Evolutionary conservation across 2,329 filamentous ascomycete species (phyloP), one percentile per base, ranked within the genome.

Genomic region (Blastomyces percursus): DNA sequence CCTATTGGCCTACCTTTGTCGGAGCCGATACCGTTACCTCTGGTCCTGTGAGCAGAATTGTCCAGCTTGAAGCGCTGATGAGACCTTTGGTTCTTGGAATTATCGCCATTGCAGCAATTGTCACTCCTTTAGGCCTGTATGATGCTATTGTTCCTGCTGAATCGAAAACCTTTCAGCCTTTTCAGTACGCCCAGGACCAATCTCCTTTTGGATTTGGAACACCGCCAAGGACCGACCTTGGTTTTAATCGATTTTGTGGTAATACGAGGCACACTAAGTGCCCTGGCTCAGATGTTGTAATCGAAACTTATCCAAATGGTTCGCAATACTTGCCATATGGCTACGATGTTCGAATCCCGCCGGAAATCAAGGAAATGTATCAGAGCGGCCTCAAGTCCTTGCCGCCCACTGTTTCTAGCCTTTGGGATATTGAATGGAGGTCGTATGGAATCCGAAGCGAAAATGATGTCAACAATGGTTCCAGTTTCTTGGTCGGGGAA

Each of bases 51-150:
- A 71, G 71, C 32, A 68, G 62, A 27, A 59, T 65, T 27, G 66
- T 74, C 44, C 60, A 63, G 12, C 21, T 74, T 30, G 60, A 71
- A 19, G 69, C 66, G 5, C 70, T 66, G 63, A 44, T 72, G 52
- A 67, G 65, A 19, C 64, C 74, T 0, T 59, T 75, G 9, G 60
- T 73, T 1, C 61, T 73, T 3, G 35, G 73, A 21, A 60, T 79
- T 11, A 72, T 79, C 1, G 74, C 77, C 19, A 71, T 81, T 4
- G 73, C 79, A 1, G 74, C 77, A n/a, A 71, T 81, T 5, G 69
- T 80, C 2, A 80, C 79, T 0, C 79, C 79, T 0, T 68, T 81
- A 4, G 79, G 79, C 1, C 69, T 81, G 0, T 77, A 77, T 56
- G 74, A 80, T n/a, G 67, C 70, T 4, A 65, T 79, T 42, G 69